These are phyloP conservation scores for Blastocystis sp. DNA, from an alignment of 352 stramenopile species.

Conservation along the genomic window DNA sequence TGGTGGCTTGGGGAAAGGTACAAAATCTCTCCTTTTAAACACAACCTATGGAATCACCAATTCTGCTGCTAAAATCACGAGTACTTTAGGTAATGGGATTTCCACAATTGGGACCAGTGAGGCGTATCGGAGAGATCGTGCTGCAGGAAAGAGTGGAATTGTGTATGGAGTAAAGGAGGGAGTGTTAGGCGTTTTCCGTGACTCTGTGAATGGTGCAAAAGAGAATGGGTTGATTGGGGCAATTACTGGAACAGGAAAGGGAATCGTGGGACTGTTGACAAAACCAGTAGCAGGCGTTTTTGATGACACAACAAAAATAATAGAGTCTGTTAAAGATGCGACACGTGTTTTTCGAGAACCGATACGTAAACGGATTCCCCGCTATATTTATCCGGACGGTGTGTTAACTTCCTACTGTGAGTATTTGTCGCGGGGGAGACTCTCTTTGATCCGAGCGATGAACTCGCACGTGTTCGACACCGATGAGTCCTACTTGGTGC, in stretches of 20 bases:
- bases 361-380: not conserved
- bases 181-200: conserved; percentile 71
- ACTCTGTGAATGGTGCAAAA: conserved; percentile 71
- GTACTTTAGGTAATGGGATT: conserved; percentile 79
- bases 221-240: conserved; percentile 73
- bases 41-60: conserved; percentile 84
- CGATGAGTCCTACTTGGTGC: not conserved
- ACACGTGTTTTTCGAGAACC: not conserved
- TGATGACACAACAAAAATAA: conserved; percentile 73
- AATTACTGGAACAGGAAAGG: conserved; percentile 73
- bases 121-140: not conserved
- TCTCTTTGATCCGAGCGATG: not conserved
- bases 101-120: conserved; percentile 78
- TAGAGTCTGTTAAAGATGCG: conserved; percentile 72
- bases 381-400: conserved; percentile 8
- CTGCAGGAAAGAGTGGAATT: conserved; percentile 68
- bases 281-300: conserved; percentile 77
- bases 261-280: conserved; percentile 73
- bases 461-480: not conserved
- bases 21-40: conserved; percentile 79
- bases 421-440: not conserved
- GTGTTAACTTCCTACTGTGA: not conserved
- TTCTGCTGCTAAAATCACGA: conserved; percentile 82
- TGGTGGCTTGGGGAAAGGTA: conserved; percentile 78
- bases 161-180: conserved; percentile 71